Evolutionary conservation across 1,284 basidiomycete genomes (phyloP), one percentile per base, ranked within the genome.

Genomic region (Boletus semigastroideus): DNA sequence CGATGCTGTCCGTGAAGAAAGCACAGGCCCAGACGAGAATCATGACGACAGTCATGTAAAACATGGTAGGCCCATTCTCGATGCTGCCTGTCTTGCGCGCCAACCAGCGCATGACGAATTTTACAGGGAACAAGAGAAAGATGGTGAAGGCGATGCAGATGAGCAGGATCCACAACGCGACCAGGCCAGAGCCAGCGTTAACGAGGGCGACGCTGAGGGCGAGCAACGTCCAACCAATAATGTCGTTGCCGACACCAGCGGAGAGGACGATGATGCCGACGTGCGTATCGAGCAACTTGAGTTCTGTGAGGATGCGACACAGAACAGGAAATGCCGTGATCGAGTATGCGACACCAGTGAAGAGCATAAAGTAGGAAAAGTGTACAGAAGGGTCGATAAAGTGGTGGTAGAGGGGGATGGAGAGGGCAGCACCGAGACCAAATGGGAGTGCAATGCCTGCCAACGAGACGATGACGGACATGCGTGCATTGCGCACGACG

Each of bases 301-400:
- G 75, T 65, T 87, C 86, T 0, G 88, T 90, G 40, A 93, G 74
- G 59, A 94, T 92, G 42, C 96, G 87, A 65, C 94, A 97, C 2
- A 98, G 79, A 7, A 98, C 93, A 0, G 88, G 91, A 66, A 95
- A 94, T 0, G 94, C 94, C 0, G 94, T 98, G 68, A 98, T 97
- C 7, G 89, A 87, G 73, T 88, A 93, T 2, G 94, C 87, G 22
- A 96, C 92, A 45, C 93, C 92, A 19, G 91, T 86, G 70, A 98
- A 98, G 36, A 99, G 84, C 78, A 98, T 83, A 69, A 98, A 98
- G 65, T 97, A 80, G 1, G 90, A 88, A 69, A 94, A 78, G 36
- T 85, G 73, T 51, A 92, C 82, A 36, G 70, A 76, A 0, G 71
- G 64, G 60, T 88, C 80, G 64, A 96, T 86, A 71, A 94, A 97